A percentile compares a stretch with the other conserved stretches of the same genome.
Conservation (phyloP, 345 rosid species). For the Tarenaya hassleriana region DNA sequence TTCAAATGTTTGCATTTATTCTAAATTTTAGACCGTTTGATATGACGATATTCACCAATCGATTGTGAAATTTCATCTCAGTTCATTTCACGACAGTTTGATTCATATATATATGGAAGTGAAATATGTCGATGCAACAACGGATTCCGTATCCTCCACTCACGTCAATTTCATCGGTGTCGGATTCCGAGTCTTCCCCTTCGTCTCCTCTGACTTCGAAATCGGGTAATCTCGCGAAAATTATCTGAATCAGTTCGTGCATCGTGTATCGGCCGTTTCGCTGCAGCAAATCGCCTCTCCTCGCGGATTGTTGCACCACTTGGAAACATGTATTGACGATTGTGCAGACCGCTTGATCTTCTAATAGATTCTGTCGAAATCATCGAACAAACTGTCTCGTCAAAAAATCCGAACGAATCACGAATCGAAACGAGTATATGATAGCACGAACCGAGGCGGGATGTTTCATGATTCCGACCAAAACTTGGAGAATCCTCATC, state of each 20-base stretch:
- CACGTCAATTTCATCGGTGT: slow-evolving; percentile 43
- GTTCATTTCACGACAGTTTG: no score
- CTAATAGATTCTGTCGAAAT: slow-evolving; percentile 33
- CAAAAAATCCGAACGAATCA: not conserved
- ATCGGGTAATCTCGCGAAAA: slow-evolving; percentile 62
- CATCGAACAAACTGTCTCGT: not conserved
- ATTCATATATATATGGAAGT: no score
- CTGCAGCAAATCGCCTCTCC: slow-evolving; percentile 73
- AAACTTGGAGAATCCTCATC: slow-evolving; percentile 81
- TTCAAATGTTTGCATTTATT: no score
- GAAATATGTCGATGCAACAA: slow-evolving; percentile 72
- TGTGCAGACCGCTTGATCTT: slow-evolving; percentile 70
- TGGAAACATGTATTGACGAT: slow-evolving; percentile 87
- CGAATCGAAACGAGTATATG: not conserved
- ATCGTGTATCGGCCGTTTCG: slow-evolving; percentile 67
- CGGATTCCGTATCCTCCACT: slow-evolving; percentile 59
- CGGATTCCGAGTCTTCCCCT: slow-evolving; percentile 57
- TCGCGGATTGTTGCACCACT: slow-evolving; percentile 67
- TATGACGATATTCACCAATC: no score
- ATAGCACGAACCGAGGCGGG: slow-evolving; percentile 25
- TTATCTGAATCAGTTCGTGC: slow-evolving; percentile 78
- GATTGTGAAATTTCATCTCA: no score
- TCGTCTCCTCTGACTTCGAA: slow-evolving; percentile 41
- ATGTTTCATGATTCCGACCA: slow-evolving; percentile 56
- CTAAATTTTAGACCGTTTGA: no score